phyloP scores from a whole-genome alignment of 345 rosid genomes.

The Lepidium sativum region DNA sequence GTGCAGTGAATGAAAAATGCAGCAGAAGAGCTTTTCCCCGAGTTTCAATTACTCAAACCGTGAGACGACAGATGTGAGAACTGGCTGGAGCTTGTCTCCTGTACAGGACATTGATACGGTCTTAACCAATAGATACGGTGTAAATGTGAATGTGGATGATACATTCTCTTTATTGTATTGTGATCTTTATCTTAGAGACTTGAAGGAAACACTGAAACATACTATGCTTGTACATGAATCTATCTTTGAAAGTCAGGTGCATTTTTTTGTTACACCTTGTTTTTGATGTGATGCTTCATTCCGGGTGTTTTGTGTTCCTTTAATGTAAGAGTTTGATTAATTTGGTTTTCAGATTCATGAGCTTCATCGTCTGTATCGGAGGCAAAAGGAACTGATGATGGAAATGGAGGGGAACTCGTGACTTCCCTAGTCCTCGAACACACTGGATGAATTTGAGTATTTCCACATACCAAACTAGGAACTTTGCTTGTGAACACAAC shows the following conservation, averaged over 20 bases:
- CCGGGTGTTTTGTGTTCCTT: constrained; percentile 1
- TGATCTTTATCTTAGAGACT: constrained; percentile 17
- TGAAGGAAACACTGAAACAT: constrained; percentile 36
- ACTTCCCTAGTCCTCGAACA: constrained; percentile 16
- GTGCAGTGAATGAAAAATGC: constrained; percentile 33
- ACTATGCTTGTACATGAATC: constrained; percentile 58
- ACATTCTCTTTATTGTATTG: constrained; percentile 14
- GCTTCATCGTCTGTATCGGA: constrained; percentile 53
- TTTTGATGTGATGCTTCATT: background rate
- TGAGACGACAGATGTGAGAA: constrained; percentile 14
- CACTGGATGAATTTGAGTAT: constrained; percentile 22
- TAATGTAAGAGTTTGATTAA: background rate
- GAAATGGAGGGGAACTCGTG: constrained; percentile 31
- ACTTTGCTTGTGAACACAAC: background rate
- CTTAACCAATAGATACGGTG: constrained; percentile 18
- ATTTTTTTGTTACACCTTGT: background rate
- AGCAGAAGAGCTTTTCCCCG: constrained; percentile 17
- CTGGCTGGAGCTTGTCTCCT: constrained; percentile 22
- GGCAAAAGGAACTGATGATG: constrained; percentile 48
- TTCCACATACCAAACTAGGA: constrained; percentile 16
- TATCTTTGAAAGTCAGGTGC: constrained; percentile 51
- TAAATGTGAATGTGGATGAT: constrained; percentile 20
- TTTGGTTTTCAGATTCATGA: constrained; percentile 37
- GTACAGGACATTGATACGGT: constrained; percentile 22
- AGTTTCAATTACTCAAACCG: constrained; percentile 25